Base-by-base conservation (phyloP, 345 rosid genomes). In the Corchorus capsularis region DNA sequence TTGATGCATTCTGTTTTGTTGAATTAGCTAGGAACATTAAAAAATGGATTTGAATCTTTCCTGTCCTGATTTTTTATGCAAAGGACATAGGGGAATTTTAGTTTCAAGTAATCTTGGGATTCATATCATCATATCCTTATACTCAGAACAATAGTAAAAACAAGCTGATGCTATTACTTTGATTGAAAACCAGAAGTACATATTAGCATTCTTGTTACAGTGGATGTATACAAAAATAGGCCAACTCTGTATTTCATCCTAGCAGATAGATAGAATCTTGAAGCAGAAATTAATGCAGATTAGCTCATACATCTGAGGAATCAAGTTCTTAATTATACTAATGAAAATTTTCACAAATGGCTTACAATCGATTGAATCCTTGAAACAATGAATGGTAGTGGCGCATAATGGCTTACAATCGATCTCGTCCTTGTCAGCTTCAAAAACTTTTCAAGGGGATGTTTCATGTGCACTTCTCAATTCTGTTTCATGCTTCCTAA, bases 401-500 rank as follows among this genome's bases (percentile, higher is more conserved):
- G 69, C 69, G 17, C 15, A 39, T 4, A 41, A 64, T 4, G 10
- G 4, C 43, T 32, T 27, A 27, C 27, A 27, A 27, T 61, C 69
- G 2, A 39, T 39, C 2, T 39, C 6, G 43, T 39, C 54, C 60
- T 52, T 52, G 20, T 9, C 20, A 6, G 55, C 60, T 63, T 5
- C 37, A 32, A 66, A 27, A 68, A 27, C 8, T 13, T 49, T 13
- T 45, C 71, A 79, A 66, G 81, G 47, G 72, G 49, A 20, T 34
- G 43, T 67, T 75, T 78, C 50, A 8, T 10, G n/a, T 27, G 52
- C 3, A 47, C 81, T 75, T 82, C 53, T 64, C 60, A 57, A 41
- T 72, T 83, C 59, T 22, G 53, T 74, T 80, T 76, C 86, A 12
- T 60, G 74, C 67, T 35, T 32, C 39, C 27, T 46, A 70, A 53